These are phyloP conservation scores for Pseudocercospora fuligena DNA, from an alignment of 2,329 filamentous ascomycete genomes.

Conservation along the genomic window DNA sequence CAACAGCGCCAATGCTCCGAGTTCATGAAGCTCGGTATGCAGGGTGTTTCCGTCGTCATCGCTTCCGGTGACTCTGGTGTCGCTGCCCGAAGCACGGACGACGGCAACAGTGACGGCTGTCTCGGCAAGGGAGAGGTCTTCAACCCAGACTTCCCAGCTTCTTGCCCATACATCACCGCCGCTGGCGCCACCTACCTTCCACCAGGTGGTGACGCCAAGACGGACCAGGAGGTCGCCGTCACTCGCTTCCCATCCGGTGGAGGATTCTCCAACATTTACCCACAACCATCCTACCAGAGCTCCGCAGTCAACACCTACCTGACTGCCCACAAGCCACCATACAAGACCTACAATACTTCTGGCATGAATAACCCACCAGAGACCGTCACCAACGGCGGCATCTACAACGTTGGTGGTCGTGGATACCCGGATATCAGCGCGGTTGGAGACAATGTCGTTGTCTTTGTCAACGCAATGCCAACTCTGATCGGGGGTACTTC, in stretches of 20 bases:
- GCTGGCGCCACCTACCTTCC: background rate
- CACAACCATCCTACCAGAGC: conserved; percentile 43
- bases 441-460: conserved; percentile 36
- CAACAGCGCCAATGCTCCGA: conserved; percentile 5
- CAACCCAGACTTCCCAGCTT: conserved; percentile 43
- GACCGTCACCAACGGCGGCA: conserved; percentile 23
- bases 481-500: conserved; percentile 36
- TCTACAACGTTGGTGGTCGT: conserved; percentile 34
- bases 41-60: conserved; percentile 51
- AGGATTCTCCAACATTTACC: conserved; percentile 46
- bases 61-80: conserved; percentile 53
- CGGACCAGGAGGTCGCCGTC: conserved; percentile 7
- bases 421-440: conserved; percentile 51
- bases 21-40: conserved; percentile 9
- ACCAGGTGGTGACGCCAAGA: conserved; percentile 31
- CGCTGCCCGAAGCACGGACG: conserved; percentile 37
- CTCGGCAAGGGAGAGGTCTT: conserved; percentile 4
- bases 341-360: conserved; percentile 53
- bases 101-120: conserved; percentile 9
- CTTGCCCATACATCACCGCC: conserved; percentile 37
- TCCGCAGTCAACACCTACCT: conserved; percentile 46
- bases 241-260: conserved; percentile 42
- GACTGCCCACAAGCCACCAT: conserved; percentile 31
- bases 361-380: conserved; percentile 37
- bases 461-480: conserved; percentile 28